Conservation (phyloP, 768 basidiomycete species). For the Podaxis sp. region DNA sequence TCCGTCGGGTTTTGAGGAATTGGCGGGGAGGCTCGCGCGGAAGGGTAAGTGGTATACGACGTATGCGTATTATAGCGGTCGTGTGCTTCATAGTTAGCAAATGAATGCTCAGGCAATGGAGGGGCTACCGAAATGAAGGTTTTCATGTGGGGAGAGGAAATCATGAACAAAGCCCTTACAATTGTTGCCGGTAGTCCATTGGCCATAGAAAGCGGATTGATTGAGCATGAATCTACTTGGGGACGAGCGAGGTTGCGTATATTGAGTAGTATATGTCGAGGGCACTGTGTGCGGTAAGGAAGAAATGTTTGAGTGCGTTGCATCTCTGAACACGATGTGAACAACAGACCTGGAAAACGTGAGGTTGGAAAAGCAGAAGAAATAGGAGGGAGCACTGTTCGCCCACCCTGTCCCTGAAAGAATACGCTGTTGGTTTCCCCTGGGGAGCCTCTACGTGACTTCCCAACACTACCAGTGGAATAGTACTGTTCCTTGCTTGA, state of each 20-base stretch:
- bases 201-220: conserved; percentile 31
- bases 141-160: conserved; percentile 16
- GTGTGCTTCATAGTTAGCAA: conserved; percentile 49
- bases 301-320: conserved; percentile 53
- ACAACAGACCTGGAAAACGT: conserved; percentile 86
- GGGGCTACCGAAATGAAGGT: conserved; percentile 35
- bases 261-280: conserved; percentile 51
- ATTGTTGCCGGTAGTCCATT: conserved; percentile 31
- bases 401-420: conserved; percentile 83
- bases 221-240: conserved; percentile 47
- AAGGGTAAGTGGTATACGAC: conserved; percentile 41
- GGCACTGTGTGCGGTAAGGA: conserved; percentile 54
- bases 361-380: conserved; percentile 82
- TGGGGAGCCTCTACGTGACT: conserved; percentile 67
- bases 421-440: conserved; percentile 61
- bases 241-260: conserved; percentile 62
- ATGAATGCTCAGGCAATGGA: conserved; percentile 38
- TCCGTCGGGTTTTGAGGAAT: conserved; percentile 44
- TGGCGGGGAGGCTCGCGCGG: conserved; percentile 42
- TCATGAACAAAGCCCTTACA: conserved; percentile 26
- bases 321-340: conserved; percentile 43
- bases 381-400: conserved; percentile 84
- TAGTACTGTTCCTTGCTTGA: conserved; percentile 71
- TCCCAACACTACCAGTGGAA: conserved; percentile 55
- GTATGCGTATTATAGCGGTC: conserved; percentile 51